phyloP scores from a whole-genome alignment of 2,329 filamentous ascomycete genomes.

The Pseudogymnoascus sp. region DNA sequence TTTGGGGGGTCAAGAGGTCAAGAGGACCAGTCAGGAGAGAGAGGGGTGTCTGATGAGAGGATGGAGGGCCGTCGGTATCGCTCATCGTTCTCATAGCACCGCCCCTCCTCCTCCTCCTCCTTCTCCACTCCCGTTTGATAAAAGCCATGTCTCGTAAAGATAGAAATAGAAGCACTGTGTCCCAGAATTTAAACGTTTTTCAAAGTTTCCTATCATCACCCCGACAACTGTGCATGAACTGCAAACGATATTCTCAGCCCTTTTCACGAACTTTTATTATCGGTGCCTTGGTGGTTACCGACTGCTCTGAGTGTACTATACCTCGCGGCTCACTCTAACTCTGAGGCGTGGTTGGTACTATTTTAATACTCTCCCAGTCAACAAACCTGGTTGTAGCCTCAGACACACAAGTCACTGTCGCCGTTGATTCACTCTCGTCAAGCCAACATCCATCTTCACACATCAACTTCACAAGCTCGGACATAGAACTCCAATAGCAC shows the following conservation, averaged over 20 bases:
- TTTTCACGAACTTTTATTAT: not conserved
- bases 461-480: not conserved
- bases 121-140: not conserved
- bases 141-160: not conserved
- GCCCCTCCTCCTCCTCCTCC: not conserved
- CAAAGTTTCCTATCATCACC: not conserved
- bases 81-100: not conserved
- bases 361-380: not conserved
- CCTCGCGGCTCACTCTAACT: not conserved
- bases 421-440: not conserved
- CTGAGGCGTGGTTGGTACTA: not conserved
- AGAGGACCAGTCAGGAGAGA: constrained; percentile 9
- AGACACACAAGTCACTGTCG: not conserved
- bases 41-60: not conserved
- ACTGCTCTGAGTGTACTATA: not conserved
- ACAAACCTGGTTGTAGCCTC: not conserved
- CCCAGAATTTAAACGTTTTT: not conserved
- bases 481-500: not conserved
- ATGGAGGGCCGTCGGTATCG: not conserved
- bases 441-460: not conserved
- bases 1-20: constrained; percentile 4
- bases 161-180: constrained; percentile 2
- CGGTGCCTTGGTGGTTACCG: not conserved
- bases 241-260: not conserved
- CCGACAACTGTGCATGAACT: not conserved